Evolutionary conservation across 495 filamentous ascomycete species (phyloP), one percentile per base, ranked within the genome.

Genomic region (Penicillium odoratum): DNA sequence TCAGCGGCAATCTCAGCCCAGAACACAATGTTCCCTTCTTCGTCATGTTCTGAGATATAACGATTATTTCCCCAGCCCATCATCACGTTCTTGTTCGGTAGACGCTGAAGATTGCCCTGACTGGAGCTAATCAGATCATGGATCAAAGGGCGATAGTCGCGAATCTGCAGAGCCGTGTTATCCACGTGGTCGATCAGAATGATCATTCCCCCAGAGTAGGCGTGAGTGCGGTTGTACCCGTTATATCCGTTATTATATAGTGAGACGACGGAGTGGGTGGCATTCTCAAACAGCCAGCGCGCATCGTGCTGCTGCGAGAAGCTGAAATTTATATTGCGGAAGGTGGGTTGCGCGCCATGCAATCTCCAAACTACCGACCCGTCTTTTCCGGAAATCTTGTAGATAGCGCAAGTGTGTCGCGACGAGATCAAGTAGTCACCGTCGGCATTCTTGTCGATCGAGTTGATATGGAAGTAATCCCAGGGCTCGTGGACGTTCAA

Each of bases 381-480:
- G 55, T 84, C 75, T 38, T 74, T 79, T 40, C 81, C 82, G 36
- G 83, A 84, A 57, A 88, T 79, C 61, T 83, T 83, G 63, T 83
- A 83, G 49, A 88, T 75, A 30, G 81, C 74, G 63, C 77, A 80
- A 1, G 79, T 79, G 61, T 86, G 79, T 5, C 85, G 81, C 7
- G 81, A 80, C 2, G 83, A 86, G 28, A 86, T 79, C 40, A 86
- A 62, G 62, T 86, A 86, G 67, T 84, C 79, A 6, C 83, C 82
- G 4, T 78, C 76, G 0, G 45, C 44, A 63, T 83, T 78, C 66
- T 84, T 85, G 61, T 86, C 83, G 51, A 88, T 74, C 18, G 81
- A 83, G 67, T 86, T 85, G 69, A 88, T 83, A 67, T 85, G 83
- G 71, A 86, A 86, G 65, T 82, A 86, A 66, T 88, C 83, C 80